Evolutionary conservation across 352 stramenopile genomes (phyloP).

Genomic region (Halophytophthora polymorphica): DNA sequence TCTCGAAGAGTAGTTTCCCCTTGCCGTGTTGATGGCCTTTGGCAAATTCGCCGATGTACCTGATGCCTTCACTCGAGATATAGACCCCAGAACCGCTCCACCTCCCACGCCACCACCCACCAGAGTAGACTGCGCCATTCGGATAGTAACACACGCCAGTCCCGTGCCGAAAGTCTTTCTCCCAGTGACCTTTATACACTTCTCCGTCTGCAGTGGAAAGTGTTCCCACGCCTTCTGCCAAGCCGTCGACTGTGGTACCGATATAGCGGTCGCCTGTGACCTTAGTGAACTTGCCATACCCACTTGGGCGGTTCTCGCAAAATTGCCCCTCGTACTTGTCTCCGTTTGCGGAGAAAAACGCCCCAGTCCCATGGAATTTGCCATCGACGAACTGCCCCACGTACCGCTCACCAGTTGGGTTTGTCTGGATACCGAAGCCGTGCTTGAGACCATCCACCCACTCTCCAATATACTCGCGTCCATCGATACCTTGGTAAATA

Average conservation of each 20-base stretch:
- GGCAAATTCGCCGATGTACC: slow-evolving; percentile 61
- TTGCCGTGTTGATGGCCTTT: slow-evolving; percentile 58
- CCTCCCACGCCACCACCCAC: slow-evolving; percentile 58
- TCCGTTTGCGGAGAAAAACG: slow-evolving; percentile 60
- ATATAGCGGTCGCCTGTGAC: slow-evolving; percentile 67
- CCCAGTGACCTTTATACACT: slow-evolving; percentile 87
- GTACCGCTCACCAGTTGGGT: slow-evolving; percentile 81
- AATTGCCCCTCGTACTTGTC: slow-evolving; percentile 85
- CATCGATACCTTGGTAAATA: slow-evolving; percentile 55
- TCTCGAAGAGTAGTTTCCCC: slow-evolving; percentile 72
- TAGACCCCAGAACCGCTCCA: slow-evolving; percentile 63
- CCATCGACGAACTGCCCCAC: slow-evolving; percentile 79
- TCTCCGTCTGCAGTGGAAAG: slow-evolving; percentile 80
- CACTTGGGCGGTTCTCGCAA: slow-evolving; percentile 33
- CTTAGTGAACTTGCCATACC: slow-evolving; percentile 64
- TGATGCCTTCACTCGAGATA: slow-evolving; percentile 62
- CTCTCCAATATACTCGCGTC: slow-evolving; percentile 65
- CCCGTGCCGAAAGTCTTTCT: slow-evolving; percentile 55
- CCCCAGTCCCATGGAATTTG: slow-evolving; percentile 71
- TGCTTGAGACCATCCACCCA: slow-evolving; percentile 79
- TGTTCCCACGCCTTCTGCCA: slow-evolving; percentile 73
- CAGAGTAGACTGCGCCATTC: slow-evolving; percentile 74
- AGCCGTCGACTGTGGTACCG: slow-evolving; percentile 57
- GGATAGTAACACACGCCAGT: slow-evolving; percentile 72
- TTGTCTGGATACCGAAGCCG: slow-evolving; percentile 74